phyloP scores from a whole-genome alignment of 495 filamentous ascomycete genomes.

The Penicillium argentinense region DNA sequence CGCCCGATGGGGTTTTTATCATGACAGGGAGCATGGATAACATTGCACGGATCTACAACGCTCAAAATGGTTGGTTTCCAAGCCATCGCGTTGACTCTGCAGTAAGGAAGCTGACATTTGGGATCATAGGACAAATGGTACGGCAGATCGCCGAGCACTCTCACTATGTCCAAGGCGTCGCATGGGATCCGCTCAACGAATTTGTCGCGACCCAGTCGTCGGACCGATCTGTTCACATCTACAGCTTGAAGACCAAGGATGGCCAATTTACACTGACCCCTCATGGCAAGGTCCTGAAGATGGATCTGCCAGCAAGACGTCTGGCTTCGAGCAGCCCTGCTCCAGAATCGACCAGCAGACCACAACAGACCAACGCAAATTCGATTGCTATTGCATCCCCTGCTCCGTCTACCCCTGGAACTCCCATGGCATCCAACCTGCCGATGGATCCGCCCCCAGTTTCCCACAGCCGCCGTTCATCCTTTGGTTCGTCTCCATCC shows the following conservation, averaged over 20 bases:
- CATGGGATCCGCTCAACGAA: conserved; percentile 98
- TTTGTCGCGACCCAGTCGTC: conserved; percentile 98
- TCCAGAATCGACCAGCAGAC: conserved; percentile 65
- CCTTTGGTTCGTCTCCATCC: conserved; percentile 86
- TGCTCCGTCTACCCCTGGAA: conserved; percentile 89
- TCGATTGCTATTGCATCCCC: conserved; percentile 73
- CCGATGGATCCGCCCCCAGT: conserved; percentile 97
- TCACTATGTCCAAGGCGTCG: conserved; percentile 97
- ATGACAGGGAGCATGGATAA: conserved; percentile 99
- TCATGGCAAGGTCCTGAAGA: conserved; percentile 73
- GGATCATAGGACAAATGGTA: conserved; percentile 71
- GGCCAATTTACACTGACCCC: conserved; percentile 88
- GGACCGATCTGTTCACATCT: conserved; percentile 96
- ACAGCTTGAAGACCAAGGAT: conserved; percentile 93
- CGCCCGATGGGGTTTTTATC: conserved; percentile 92
- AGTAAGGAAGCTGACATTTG: conserved; percentile 12
- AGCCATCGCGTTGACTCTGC: neutral
- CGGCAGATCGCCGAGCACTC: conserved; percentile 98
- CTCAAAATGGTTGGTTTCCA: conserved; percentile 71
- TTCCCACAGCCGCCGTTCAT: conserved; percentile 89
- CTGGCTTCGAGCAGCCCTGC: conserved; percentile 93
- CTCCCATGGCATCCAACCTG: conserved; percentile 81
- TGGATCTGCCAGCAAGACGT: conserved; percentile 86
- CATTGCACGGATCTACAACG: conserved; percentile 94
- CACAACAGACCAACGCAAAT: conserved; percentile 57